A percentile compares a stretch with the other conserved stretches of the same genome.
Conservation (phyloP, 306 rosid species). For the Inga oerstediana region DNA sequence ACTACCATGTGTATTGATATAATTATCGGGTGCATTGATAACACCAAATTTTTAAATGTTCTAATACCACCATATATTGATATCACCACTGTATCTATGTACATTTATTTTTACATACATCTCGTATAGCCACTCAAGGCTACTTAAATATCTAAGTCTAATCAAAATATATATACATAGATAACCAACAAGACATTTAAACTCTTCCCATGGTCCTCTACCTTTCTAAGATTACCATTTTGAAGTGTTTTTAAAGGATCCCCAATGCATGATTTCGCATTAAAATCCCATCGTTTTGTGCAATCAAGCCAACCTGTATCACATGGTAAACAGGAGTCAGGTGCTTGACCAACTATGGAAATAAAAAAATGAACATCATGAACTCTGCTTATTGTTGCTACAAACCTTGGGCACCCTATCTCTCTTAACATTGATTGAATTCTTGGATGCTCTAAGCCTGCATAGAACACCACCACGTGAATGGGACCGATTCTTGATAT, state of each 20-base stretch:
- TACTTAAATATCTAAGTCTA: too few relatives aligned
- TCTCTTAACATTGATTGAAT: too few relatives aligned
- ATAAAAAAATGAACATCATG: constrained; percentile 1
- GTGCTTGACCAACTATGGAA: constrained; percentile 20
- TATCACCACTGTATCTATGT: too few relatives aligned
- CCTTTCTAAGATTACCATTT: not conserved
- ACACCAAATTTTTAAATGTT: too few relatives aligned
- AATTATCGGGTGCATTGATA: too few relatives aligned
- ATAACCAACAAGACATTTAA: too few relatives aligned
- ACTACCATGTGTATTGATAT: not conserved
- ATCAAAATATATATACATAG: too few relatives aligned
- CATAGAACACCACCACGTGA: constrained; percentile 64
- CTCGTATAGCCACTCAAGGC: too few relatives aligned
- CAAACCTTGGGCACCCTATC: constrained; percentile 60
- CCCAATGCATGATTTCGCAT: constrained; percentile 78
- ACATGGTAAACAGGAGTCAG: not conserved
- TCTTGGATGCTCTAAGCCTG: constrained; percentile 40
- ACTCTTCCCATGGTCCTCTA: too few relatives aligned
- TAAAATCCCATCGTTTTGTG: constrained; percentile 76
- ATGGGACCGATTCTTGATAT: constrained; percentile 61
- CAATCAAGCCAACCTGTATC: constrained; percentile 81
- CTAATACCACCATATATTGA: too few relatives aligned
- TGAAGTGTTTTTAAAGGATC: constrained; percentile 80
- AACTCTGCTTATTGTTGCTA: not conserved
- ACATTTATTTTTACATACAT: too few relatives aligned